phyloP scores from a whole-genome alignment of 306 rosid genomes.

The Rubus idaeus region DNA sequence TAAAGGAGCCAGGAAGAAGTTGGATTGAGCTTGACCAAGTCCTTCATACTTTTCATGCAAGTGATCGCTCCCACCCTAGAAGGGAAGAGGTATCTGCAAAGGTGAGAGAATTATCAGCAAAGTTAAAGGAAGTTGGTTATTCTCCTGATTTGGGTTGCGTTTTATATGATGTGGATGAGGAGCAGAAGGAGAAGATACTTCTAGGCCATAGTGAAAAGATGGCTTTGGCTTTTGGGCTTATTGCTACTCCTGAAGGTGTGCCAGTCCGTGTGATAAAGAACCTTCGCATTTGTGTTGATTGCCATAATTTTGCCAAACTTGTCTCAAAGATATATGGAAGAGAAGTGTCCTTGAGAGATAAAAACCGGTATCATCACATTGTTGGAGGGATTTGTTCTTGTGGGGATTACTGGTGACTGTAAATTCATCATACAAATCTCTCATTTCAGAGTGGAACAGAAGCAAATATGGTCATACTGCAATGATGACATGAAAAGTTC shows the following conservation, averaged over 20 bases:
- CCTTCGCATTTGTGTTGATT: conserved; percentile 86
- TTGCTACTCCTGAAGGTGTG: conserved; percentile 48
- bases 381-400: conserved; percentile 80
- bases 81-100: conserved; percentile 63
- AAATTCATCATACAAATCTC: not conserved
- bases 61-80: conserved; percentile 81
- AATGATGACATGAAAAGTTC: not conserved
- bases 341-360: conserved; percentile 72
- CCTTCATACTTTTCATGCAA: conserved; percentile 79
- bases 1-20: conserved; percentile 82
- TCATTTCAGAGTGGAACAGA: not conserved
- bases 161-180: conserved; percentile 81
- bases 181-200: conserved; percentile 85
- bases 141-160: conserved; percentile 80
- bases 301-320: conserved; percentile 82
- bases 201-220: conserved; percentile 80
- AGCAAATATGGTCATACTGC: conserved; percentile 9
- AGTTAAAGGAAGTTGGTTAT: conserved; percentile 73
- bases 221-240: conserved; percentile 75
- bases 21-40: conserved; percentile 77
- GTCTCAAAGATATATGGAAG: conserved; percentile 58
- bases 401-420: conserved; percentile 72
- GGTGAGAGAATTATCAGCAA: conserved; percentile 56
- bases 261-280: conserved; percentile 73
- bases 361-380: conserved; percentile 70